Evolutionary conservation across 2,329 filamentous ascomycete genomes (phyloP).

Genomic region (Paecilomyces niveus): DNA sequence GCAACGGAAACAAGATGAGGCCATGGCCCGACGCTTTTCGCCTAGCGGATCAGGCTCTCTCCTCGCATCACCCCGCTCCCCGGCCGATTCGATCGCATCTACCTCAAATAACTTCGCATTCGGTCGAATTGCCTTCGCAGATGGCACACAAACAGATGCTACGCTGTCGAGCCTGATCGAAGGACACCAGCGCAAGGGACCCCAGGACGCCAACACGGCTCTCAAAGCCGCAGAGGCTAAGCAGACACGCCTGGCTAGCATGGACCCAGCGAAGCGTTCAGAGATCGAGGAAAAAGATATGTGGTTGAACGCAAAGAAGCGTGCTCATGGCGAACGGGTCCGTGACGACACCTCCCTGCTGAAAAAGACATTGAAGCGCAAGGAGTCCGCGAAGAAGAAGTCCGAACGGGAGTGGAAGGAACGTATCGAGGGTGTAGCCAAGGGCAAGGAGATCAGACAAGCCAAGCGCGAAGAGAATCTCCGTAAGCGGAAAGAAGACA

Average conservation of each 20-base stretch:
- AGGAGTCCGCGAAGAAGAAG: slow-evolving; percentile 84
- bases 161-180: slow-evolving; percentile 57
- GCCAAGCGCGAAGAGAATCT: slow-evolving; percentile 77
- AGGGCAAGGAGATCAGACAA: slow-evolving; percentile 70
- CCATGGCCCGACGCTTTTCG: slow-evolving; percentile 47
- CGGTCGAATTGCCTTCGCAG: slow-evolving; percentile 81
- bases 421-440: slow-evolving; percentile 62
- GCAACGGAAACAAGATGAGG: slow-evolving; percentile 53
- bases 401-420: slow-evolving; percentile 83
- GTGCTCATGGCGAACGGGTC: slow-evolving; percentile 82
- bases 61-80: slow-evolving; percentile 47
- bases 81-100: slow-evolving; percentile 32
- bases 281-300: slow-evolving; percentile 89
- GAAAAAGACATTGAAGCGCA: slow-evolving; percentile 92
- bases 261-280: slow-evolving; percentile 73
- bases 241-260: slow-evolving; percentile 65
- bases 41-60: slow-evolving; percentile 55
- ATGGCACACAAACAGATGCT: slow-evolving; percentile 73
- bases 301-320: slow-evolving; percentile 86
- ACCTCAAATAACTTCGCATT: slow-evolving; percentile 71
- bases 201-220: slow-evolving; percentile 76
- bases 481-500: slow-evolving; percentile 66
- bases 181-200: slow-evolving; percentile 69
- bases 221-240: slow-evolving; percentile 83
- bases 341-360: slow-evolving; percentile 78